phyloP scores from a whole-genome alignment of 2,329 filamentous ascomycete genomes.

The Aschersonia sp. region DNA sequence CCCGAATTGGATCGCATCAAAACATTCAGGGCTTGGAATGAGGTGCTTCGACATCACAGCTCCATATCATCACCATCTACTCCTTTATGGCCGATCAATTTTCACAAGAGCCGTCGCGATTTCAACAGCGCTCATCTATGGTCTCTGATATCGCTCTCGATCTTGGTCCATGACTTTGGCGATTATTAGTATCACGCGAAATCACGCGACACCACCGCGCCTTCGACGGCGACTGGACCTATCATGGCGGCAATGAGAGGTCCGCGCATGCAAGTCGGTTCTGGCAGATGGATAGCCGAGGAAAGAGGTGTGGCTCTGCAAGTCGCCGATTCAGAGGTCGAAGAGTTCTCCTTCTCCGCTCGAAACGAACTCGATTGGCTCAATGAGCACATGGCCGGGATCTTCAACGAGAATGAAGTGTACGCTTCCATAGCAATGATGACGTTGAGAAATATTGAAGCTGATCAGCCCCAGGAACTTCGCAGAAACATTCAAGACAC shows the following conservation, averaged over 20 bases:
- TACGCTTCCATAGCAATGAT: slow-evolving; percentile 25
- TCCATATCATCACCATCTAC: neutral
- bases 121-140: neutral
- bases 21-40: slow-evolving; percentile 20
- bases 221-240: slow-evolving; percentile 6
- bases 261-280: slow-evolving; percentile 59
- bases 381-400: slow-evolving; percentile 94
- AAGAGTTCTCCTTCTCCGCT: slow-evolving; percentile 86
- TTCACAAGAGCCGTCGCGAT: neutral
- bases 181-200: neutral
- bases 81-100: neutral
- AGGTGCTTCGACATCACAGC: slow-evolving; percentile 2
- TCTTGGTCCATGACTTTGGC: too few species aligned
- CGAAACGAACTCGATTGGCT: slow-evolving; percentile 95
- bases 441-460: neutral
- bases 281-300: slow-evolving; percentile 68
- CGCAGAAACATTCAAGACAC: slow-evolving; percentile 90
- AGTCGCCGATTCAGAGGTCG: slow-evolving; percentile 67
- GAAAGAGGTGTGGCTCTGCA: slow-evolving; percentile 68
- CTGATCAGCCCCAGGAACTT: slow-evolving; percentile 50
- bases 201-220: neutral
- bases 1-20: slow-evolving; percentile 21
- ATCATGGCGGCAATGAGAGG: slow-evolving; percentile 32
- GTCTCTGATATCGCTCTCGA: too few species aligned
- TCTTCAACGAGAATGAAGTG: slow-evolving; percentile 79